Evolutionary conservation across 805 yeast genomes (phyloP).

Genomic region (Lachancea sp.): DNA sequence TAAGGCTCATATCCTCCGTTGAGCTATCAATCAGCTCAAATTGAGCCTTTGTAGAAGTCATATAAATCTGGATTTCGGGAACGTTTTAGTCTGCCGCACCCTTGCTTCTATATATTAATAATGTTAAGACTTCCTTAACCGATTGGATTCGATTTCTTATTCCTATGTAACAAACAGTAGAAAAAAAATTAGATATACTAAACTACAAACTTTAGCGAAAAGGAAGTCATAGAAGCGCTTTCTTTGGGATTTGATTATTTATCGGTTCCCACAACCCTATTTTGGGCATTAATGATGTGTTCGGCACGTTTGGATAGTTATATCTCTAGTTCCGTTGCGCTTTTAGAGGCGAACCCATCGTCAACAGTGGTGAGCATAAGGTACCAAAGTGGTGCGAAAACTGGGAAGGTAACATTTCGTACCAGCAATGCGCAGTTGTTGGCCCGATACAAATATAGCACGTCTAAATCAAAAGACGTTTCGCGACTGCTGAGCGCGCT

Average conservation of each 20-base stretch:
- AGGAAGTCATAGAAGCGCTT: too few species aligned
- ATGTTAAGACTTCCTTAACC: neutral
- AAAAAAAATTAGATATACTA: too few species aligned
- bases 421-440: constrained; percentile 62
- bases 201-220: too few species aligned
- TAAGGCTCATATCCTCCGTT: constrained; percentile 4
- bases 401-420: constrained; percentile 39
- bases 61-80: neutral
- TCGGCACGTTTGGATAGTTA: constrained; percentile 36
- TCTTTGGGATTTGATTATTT: too few species aligned
- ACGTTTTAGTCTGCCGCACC: neutral
- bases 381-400: constrained; percentile 28
- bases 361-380: constrained; percentile 29
- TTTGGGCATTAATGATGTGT: constrained; percentile 1
- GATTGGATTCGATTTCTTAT: too few species aligned
- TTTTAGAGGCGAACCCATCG: constrained; percentile 40
- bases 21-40: constrained; percentile 6
- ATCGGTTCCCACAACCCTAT: neutral
- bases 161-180: too few species aligned
- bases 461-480: constrained; percentile 64
- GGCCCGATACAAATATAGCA: constrained; percentile 49
- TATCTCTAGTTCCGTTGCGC: constrained; percentile 37
- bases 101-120: neutral
- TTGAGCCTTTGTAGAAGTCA: constrained; percentile 3
- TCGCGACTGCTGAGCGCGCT: constrained; percentile 64